phyloP scores from a whole-genome alignment of 164 flowering plant species.

The Aristolochia contorta region DNA sequence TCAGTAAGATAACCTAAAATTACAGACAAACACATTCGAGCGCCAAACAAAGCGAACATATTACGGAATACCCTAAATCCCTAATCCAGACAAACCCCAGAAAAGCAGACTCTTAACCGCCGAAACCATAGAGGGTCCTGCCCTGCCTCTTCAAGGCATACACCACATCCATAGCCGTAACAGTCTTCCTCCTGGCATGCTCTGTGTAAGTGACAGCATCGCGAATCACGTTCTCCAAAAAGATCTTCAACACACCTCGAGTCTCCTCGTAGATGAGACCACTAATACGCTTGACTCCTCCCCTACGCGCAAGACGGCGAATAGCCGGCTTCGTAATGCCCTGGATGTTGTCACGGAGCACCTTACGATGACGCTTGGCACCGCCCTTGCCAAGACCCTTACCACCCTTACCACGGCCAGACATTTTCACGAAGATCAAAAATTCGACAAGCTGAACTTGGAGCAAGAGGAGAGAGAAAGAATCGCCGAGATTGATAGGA shows the following conservation, averaged over 20 bases:
- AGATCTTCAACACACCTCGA: slow-evolving; percentile 21
- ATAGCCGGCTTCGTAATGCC: slow-evolving; percentile 25
- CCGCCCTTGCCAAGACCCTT: slow-evolving; percentile 28
- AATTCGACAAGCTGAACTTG: background rate
- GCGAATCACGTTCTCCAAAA: slow-evolving; percentile 19
- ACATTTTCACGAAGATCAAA: slow-evolving; percentile 6
- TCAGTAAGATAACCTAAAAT: background rate
- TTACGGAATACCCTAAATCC: background rate
- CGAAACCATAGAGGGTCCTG: slow-evolving; percentile 22
- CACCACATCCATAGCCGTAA: slow-evolving; percentile 24
- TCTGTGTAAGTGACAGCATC: slow-evolving; percentile 24
- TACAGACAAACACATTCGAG: background rate
- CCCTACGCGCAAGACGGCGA: slow-evolving; percentile 17
- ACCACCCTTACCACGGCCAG: slow-evolving; percentile 25
- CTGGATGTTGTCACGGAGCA: slow-evolving; percentile 21
- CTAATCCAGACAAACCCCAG: background rate
- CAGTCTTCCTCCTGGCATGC: slow-evolving; percentile 22
- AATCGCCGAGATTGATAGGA: background rate
- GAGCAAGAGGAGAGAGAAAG: background rate
- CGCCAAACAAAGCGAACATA: background rate
- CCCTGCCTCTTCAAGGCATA: slow-evolving; percentile 25
- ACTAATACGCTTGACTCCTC: slow-evolving; percentile 18
- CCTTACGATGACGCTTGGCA: slow-evolving; percentile 25
- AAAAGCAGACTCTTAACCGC: slow-evolving; percentile 9
- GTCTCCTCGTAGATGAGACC: slow-evolving; percentile 24